Evolutionary conservation across 2,329 filamentous ascomycete species (phyloP), one percentile per base, ranked within the genome.

Genomic region (Thermomyces lanuginosus): DNA sequence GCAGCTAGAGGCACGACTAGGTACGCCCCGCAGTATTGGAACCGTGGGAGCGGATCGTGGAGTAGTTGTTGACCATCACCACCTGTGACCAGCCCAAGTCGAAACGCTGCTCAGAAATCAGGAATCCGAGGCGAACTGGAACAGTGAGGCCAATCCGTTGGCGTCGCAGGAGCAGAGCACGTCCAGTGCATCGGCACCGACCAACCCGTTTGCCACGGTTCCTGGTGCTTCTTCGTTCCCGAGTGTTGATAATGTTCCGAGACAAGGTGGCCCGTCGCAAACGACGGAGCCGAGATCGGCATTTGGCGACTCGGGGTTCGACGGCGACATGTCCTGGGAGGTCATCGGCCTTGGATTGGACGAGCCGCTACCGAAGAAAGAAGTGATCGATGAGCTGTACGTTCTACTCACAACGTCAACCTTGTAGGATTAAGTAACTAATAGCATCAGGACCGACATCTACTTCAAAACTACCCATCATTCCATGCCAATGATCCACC

Each of bases 401-500:
- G 55, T 42, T 18, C 16, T 16, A 13, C 3, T 10, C 10, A n/a
- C 5, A 11, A 14, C 16, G 19, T 24, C 4, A 11, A 21, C 7
- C 18, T 16, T 3, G 15, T 24, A 6, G 29, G 7, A 25, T 10
- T 22, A 31, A 22, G 10, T 15, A 32, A 29, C 38, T 46, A 16
- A 41, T 26, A 23, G 19, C 26, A 18, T 13, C 45, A 83, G 75
- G 27, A 76, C 91, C 43, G 68, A 79, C 41, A 72, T 89, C 14
- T 98, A 79, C 53, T 95, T 95, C 46, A 73, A 84, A 30, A 93
- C 91, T 51, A 67, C 92, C 6, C 81, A 95, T 45, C 75, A 78
- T 1, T 82, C 81, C 0, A 44, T 80, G 30, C 83, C 89, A 9
- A 79, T 95, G 66, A 78, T 95, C 30, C 86, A 98, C 49, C 78